Evolutionary conservation across 495 filamentous ascomycete species (phyloP), one percentile per base, ranked within the genome.

Genomic region (Penicillium manginii): DNA sequence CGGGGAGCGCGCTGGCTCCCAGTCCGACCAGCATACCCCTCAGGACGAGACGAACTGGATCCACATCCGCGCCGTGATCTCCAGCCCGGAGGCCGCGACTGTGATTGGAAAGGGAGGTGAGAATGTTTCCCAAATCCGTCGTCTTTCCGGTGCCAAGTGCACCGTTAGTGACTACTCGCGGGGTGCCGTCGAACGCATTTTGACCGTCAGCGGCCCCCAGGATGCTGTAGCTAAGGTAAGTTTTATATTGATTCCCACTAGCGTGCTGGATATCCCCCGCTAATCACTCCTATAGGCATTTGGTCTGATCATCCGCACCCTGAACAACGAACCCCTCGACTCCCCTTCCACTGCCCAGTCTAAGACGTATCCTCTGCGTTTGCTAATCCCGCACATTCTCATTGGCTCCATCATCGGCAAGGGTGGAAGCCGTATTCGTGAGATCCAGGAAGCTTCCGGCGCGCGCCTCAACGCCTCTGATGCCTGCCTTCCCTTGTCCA

Each of bases 371-470:
- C 93, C 94, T 59, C 86, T 98, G 55, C 92, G 94, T 58, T 87
- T 98, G 49, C 86, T 98, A 54, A 90, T 98, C 61, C 94, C 94
- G 19, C 94, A 98, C 70, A 93, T 98, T 61, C 84, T 98, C 54
- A 98, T 98, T 65, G 94, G 94, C 39, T 97, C 96, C 15, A 97
- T 98, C 77, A 98, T 98, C 74, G 94, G 94, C 68, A 97, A 98
- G 77, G 90, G 87, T 57, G 94, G 94, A 59, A 87, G 91, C 54
- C 86, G 94, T 52, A 98, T 98, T 73, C 93, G 94, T 51, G 94
- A 98, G 79, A 98, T 98, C 61, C 94, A 98, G 75, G 94, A 98
- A 68, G 92, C 92, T 4, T 98, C 94, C 4, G 94, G 96, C 48
- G 93, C 94, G 46, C 89, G 96, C 54, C 88, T 98, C 21, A 98